These are phyloP conservation scores for Russula foetens DNA, from an alignment of 768 basidiomycete genomes.

Conservation along the genomic window DNA sequence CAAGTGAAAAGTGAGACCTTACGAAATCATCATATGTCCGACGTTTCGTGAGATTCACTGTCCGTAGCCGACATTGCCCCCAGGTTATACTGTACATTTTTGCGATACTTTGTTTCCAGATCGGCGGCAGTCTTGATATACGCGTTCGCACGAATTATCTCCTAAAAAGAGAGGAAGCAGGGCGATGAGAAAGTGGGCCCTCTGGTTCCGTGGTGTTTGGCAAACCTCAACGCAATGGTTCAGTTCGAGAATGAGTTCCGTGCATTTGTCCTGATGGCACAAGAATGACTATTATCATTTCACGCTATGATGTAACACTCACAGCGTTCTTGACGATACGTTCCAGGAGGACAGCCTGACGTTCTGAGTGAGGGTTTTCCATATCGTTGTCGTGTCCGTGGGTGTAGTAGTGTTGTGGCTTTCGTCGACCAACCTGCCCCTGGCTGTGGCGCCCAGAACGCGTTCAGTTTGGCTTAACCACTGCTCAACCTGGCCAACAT, in stretches of 20 bases:
- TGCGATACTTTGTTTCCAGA: slow-evolving; percentile 77
- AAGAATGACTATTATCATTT: not conserved
- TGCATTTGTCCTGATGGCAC: slow-evolving; percentile 70
- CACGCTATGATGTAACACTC: not conserved
- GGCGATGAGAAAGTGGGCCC: not conserved
- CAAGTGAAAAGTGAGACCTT: not conserved
- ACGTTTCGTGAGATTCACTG: slow-evolving; percentile 16
- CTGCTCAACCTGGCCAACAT: too few species aligned
- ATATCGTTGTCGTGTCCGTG: slow-evolving; percentile 32
- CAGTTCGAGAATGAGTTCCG: slow-evolving; percentile 81
- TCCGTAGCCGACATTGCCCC: slow-evolving; percentile 46
- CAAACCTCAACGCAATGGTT: slow-evolving; percentile 81
- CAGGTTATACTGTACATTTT: slow-evolving; percentile 90
- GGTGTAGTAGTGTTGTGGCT: not conserved
- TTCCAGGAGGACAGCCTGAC: slow-evolving; percentile 84
- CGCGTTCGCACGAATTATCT: slow-evolving; percentile 70
- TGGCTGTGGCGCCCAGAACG: too few species aligned
- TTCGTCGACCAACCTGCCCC: too few species aligned
- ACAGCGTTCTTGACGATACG: slow-evolving; percentile 88
- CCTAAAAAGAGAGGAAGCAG: slow-evolving; percentile 34
- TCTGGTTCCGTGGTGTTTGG: slow-evolving; percentile 1
- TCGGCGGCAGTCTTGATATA: slow-evolving; percentile 76
- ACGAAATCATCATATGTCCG: not conserved
- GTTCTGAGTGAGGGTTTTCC: slow-evolving; percentile 94
- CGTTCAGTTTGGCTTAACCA: too few species aligned